Evolutionary conservation across 2,329 filamentous ascomycete genomes (phyloP).

Genomic region (Albifimbria verrucaria): DNA sequence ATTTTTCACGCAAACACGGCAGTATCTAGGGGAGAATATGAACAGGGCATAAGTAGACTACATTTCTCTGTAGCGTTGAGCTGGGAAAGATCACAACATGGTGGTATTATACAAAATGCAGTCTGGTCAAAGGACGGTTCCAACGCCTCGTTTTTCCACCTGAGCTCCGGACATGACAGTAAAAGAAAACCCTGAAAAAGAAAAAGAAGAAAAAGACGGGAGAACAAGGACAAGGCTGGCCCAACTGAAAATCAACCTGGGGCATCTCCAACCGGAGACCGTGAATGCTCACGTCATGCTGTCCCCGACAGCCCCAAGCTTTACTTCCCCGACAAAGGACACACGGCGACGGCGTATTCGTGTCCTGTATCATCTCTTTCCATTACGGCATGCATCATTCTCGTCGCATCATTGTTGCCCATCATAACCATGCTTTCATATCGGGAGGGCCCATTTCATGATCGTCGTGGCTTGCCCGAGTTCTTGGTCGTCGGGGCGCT

Average conservation of each 20-base stretch:
- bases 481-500: constrained; percentile 42
- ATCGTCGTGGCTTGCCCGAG: neutral
- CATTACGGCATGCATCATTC: neutral
- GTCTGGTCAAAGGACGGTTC: neutral
- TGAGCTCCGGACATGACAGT: neutral
- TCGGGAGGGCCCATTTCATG: neutral
- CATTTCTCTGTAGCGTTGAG: neutral
- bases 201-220: constrained; percentile 4
- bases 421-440: neutral
- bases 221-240: too few species aligned
- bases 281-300: too few species aligned
- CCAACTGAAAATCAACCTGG: too few species aligned
- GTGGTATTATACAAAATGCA: constrained; percentile 1
- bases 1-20: too few species aligned
- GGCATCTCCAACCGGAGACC: too few species aligned
- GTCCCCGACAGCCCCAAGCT: too few species aligned
- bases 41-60: too few species aligned
- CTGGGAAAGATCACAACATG: neutral
- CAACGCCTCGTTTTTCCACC: neutral
- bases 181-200: constrained; percentile 1
- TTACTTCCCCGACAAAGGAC: too few species aligned
- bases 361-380: constrained; percentile 1
- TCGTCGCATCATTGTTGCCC: neutral
- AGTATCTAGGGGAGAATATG: too few species aligned
- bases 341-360: too few species aligned